Evolutionary conservation across 2,329 filamentous ascomycete species (phyloP).

Genomic region (Phyllosticta citribraziliensis): DNA sequence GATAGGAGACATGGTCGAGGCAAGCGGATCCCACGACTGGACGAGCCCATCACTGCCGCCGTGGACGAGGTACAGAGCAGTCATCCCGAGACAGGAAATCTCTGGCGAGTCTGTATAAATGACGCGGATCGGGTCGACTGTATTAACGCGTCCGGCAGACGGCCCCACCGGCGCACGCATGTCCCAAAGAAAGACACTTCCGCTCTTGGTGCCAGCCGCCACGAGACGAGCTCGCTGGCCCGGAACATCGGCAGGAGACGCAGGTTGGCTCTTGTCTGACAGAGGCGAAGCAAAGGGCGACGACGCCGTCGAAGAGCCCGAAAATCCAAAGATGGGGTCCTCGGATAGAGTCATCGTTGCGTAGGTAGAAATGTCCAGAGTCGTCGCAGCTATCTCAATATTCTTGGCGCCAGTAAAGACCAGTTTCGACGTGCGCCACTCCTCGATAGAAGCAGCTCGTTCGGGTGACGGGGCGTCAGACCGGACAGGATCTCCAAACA

Average conservation of each 20-base stretch:
- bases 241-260: conserved; percentile 55
- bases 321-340: conserved; percentile 60
- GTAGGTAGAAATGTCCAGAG: conserved; percentile 65
- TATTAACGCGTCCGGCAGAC: conserved; percentile 45
- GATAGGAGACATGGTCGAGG: conserved; percentile 66
- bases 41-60: conserved; percentile 92
- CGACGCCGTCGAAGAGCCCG: conserved; percentile 43
- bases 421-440: conserved; percentile 58
- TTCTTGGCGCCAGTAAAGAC: conserved; percentile 50
- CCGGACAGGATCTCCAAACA: conserved; percentile 38
- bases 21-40: conserved; percentile 93
- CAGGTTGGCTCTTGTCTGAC: conserved; percentile 36
- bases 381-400: conserved; percentile 57
- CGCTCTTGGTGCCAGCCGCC: conserved; percentile 69
- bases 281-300: conserved; percentile 46
- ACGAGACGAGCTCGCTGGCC: conserved; percentile 75
- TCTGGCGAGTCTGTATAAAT: conserved; percentile 87
- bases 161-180: conserved; percentile 55
- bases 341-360: conserved; percentile 64
- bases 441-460: conserved; percentile 36
- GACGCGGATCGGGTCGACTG: conserved; percentile 61
- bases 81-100: conserved; percentile 72
- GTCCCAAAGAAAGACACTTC: conserved; percentile 77
- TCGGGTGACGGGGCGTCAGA: conserved; percentile 22
- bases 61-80: conserved; percentile 80